Evolutionary conservation across 2,329 filamentous ascomycete species (phyloP).

Genomic region (Aureobasidium zeae): DNA sequence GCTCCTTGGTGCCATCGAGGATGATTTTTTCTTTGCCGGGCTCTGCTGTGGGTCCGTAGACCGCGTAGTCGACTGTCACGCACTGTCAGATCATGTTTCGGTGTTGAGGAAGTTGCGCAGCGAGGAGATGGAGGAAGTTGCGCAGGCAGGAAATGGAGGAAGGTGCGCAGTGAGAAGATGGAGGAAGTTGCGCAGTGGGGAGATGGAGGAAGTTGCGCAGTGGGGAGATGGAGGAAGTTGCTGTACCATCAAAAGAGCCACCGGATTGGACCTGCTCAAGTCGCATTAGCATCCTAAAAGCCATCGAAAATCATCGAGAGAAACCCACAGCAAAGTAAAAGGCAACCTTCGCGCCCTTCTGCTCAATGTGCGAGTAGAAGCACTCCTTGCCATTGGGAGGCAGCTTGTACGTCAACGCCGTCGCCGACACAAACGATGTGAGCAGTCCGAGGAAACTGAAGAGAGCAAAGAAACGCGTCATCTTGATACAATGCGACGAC

Average conservation of each 20-base stretch:
- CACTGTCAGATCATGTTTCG: neutral
- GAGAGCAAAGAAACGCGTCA: constrained; percentile 24
- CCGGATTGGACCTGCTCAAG: constrained; percentile 85
- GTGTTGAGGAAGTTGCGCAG: constrained; percentile 14
- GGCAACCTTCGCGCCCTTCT: constrained; percentile 77
- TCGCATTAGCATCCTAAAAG: neutral
- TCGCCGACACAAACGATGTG: constrained; percentile 65
- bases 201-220: neutral
- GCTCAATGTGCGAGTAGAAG: constrained; percentile 76
- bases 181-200: neutral
- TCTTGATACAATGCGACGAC: constrained; percentile 16
- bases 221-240: neutral
- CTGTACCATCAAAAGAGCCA: constrained; percentile 59
- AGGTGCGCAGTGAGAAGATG: no score
- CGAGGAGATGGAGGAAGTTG: neutral
- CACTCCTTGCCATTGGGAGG: constrained; percentile 87
- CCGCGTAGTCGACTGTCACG: constrained; percentile 67
- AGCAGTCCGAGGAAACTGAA: constrained; percentile 49
- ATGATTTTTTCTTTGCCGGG: constrained; percentile 56
- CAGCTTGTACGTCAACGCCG: constrained; percentile 89
- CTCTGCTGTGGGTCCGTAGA: constrained; percentile 59
- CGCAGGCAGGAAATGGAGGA: neutral
- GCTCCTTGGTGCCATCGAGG: constrained; percentile 77
- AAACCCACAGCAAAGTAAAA: constrained; percentile 90
- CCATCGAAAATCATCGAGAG: neutral